These are phyloP conservation scores for Phytophthora pisi DNA, from an alignment of 352 stramenopile genomes.

Conservation along the genomic window DNA sequence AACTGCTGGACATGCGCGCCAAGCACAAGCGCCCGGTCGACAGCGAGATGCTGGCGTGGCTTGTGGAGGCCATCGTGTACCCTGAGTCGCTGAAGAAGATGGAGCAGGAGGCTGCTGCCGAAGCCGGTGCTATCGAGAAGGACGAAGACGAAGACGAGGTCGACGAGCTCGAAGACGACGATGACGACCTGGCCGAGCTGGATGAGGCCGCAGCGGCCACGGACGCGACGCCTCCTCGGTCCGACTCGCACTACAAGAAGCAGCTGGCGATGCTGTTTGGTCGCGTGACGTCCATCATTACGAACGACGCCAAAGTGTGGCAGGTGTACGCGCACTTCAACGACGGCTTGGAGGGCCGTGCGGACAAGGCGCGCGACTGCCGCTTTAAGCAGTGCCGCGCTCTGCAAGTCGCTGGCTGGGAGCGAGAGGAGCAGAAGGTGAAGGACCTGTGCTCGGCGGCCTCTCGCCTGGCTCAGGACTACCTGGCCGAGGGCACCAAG, in stretches of 20 bases:
- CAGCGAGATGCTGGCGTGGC: conserved; percentile 79
- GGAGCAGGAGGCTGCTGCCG: conserved; percentile 40
- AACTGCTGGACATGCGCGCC: conserved; percentile 76
- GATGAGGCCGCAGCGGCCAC: conserved; percentile 52
- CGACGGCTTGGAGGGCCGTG: conserved; percentile 56
- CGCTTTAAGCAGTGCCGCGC: conserved; percentile 80
- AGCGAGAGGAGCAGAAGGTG: conserved; percentile 60
- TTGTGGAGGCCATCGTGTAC: conserved; percentile 83
- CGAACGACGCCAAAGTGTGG: conserved; percentile 83
- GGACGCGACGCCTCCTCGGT: conserved; percentile 58
- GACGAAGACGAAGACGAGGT: conserved; percentile 37
- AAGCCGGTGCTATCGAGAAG: conserved; percentile 28
- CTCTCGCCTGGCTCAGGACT: conserved; percentile 63
- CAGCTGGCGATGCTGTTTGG: conserved; percentile 81
- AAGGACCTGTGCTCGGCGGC: conserved; percentile 65
- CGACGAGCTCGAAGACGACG: conserved; percentile 29
- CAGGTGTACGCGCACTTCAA: conserved; percentile 86
- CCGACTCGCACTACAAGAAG: conserved; percentile 70
- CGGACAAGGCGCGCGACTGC: conserved; percentile 78
- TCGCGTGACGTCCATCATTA: conserved; percentile 77
- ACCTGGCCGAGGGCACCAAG: conserved; percentile 74
- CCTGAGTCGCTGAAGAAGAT: conserved; percentile 52
- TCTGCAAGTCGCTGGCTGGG: conserved; percentile 73
- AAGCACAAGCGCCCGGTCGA: conserved; percentile 85
- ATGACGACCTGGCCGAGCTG: conserved; percentile 60